Evolutionary conservation across 768 basidiomycete species (phyloP), one percentile per base, ranked within the genome.

Genomic region (Tephrocybe sp.): DNA sequence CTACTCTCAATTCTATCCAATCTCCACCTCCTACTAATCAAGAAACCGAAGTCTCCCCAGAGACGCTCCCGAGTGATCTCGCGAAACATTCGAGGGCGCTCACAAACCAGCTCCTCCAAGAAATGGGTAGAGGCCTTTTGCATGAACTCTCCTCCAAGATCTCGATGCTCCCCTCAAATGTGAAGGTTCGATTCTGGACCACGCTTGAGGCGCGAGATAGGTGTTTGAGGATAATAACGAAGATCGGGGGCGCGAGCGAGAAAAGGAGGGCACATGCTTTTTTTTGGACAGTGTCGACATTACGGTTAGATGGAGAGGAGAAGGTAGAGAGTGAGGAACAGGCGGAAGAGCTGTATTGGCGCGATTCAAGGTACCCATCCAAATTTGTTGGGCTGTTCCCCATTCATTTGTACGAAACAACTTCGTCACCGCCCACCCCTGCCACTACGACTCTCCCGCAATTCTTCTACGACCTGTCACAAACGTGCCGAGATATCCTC

Each of bases 171-270:
- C 30, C 56, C 1, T 19, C 61, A 19, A 40, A 29, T 21, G 22
- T 51, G 3, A 37, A 50, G 1, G 70, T 88, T 6, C 73, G 78
- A 39, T 91, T 93, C 52, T 95, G 89, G 88, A 84, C 88, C 4
- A 94, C 91, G 0, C 62, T 65, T 0, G 91, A 93, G 61, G 91
- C 90, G 0, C 78, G 79, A 36, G 76, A 80, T 42, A 78, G 91
- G 4, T 86, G 84, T 57, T 67, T 85, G 16, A 74, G 80, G n/a
- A 93, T 94, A 48, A 82, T 91, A 3, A 72, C 75, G 29, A 89
- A 88, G 61, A 90, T 95, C 30, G 91, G 89, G 1, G 90, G 91
- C 0, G 68, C 73, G 4, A 68, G 68, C 51, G 91, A 94, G 66
- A 80, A 75, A 53, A 70, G 72, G 11, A 74, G 91, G 27, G 83